Base-by-base conservation (phyloP, 1,284 basidiomycete species). In the Neolentinus lepideus region DNA sequence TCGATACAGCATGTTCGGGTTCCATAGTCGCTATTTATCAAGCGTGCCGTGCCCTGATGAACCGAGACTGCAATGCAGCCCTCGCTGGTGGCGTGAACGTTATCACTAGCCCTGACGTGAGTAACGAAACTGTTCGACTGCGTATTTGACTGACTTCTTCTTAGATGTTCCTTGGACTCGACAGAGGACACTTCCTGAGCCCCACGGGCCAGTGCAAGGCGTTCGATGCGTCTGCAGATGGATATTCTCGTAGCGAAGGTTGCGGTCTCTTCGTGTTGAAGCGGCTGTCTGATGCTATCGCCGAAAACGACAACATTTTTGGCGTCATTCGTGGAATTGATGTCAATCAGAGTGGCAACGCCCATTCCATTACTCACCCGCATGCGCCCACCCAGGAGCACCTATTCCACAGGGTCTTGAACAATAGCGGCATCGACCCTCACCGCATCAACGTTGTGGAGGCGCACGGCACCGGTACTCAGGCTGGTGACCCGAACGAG, bases 1-100 rank as follows among this genome's bases (percentile, higher is more conserved):
- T 88, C 38, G 84, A 90, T 59, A 89, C 87, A 0, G 84, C 85
- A 1, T 89, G 87, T 64, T 88, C 85, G 4, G 84, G 84, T 6
- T 86, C 85, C 3, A 70, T 76, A 31, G 79, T 85, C 12, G 84
- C 86, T 2, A 70, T 89, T 14, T 78, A 89, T 66, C 83, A 84
- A 61, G 87, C 82, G 0, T 82, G 78, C 54, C 79, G 87, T 36
- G 83, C 84, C 1, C 67, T 90, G 33, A 72, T 76, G 64, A 77
- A 75, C 56, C 68, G 74, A 21, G 87, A 90, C 64, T 89, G 85
- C 62, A 73, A 78, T 58, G 77, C 84, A 19, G 85, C 84, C 1
- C 68, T 90, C 29, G 85, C 83, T 16, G 87, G 87, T 27, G 87
- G 86, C 21, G 83, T 88, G n/a, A 88, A 89, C 61, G 66, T 83